Conservation (phyloP, 257 asterid genomes). For the Ballota nigra region DNA sequence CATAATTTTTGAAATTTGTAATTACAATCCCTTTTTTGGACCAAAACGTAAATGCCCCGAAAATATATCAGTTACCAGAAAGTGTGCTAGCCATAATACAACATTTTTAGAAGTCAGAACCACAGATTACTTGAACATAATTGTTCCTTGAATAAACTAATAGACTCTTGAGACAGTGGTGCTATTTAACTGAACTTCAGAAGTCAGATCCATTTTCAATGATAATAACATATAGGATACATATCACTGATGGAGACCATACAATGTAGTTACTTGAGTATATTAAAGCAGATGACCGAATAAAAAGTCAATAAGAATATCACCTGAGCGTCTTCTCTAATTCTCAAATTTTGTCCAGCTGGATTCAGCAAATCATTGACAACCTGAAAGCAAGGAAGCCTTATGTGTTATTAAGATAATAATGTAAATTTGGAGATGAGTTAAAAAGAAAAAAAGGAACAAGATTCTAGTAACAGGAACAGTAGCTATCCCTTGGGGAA, state of each 20-base stretch:
- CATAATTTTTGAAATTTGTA: too few species aligned
- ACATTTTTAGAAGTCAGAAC: neutral
- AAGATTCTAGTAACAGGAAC: constrained; percentile 13
- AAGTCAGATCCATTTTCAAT: constrained; percentile 13
- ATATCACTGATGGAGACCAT: neutral
- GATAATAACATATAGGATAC: constrained; percentile 13
- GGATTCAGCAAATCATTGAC: constrained; percentile 98
- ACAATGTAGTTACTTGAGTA: constrained; percentile 11
- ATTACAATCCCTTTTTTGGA: too few species aligned
- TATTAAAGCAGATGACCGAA: neutral
- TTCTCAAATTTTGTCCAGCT: constrained; percentile 95
- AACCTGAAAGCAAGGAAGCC: constrained; percentile 57
- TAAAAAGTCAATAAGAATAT: constrained; percentile 18
- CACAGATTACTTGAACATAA: neutral
- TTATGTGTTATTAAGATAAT: constrained; percentile 21
- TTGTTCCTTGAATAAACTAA: constrained; percentile 2
- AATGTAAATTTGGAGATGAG: constrained; percentile 8
- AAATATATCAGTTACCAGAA: neutral
- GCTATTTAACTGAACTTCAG: neutral
- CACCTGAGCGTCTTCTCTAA: constrained; percentile 96
- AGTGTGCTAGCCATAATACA: neutral
- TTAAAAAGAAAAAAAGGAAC: neutral
- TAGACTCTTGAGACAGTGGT: neutral
- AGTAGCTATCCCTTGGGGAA: neutral
- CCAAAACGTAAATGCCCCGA: too few species aligned